phyloP scores from a whole-genome alignment of 768 basidiomycete genomes.

The Antrodiella citrinella region DNA sequence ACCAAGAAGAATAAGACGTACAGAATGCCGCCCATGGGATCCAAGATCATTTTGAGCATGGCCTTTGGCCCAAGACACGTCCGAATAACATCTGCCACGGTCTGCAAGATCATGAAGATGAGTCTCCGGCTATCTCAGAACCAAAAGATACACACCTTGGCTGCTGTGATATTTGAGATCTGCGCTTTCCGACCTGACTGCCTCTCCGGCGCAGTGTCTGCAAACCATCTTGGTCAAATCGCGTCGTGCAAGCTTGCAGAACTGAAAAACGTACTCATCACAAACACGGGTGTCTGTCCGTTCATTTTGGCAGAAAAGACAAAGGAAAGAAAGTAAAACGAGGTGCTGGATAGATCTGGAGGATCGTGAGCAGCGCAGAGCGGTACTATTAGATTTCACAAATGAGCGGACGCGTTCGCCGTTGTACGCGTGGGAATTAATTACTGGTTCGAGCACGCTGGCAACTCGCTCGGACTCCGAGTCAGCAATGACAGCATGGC shows the following conservation, averaged over 20 bases:
- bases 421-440: not conserved
- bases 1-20: conserved; percentile 29
- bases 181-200: conserved; percentile 94
- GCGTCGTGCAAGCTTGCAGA: not conserved
- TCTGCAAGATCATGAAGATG: conserved; percentile 44
- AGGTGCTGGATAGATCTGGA: not conserved
- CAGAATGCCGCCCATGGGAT: conserved; percentile 99
- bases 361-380: not conserved
- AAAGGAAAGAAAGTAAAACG: not conserved
- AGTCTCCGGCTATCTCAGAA: not conserved
- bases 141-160: conserved; percentile 75
- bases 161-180: conserved; percentile 93
- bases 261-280: conserved; percentile 52
- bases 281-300: conserved; percentile 74
- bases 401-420: not conserved
- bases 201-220: conserved; percentile 91
- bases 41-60: conserved; percentile 99
- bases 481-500: too few species aligned
- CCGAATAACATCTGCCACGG: conserved; percentile 94
- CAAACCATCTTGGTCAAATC: too few species aligned
- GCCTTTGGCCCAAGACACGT: conserved; percentile 97
- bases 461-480: too few species aligned
- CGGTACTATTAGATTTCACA: too few species aligned
- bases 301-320: conserved; percentile 19
- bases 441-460: not conserved